A percentile compares a stretch with the other conserved stretches of the same genome.
phyloP scores from a whole-genome alignment of 176 grass and related monocot species.

The Juncus inflexus region DNA sequence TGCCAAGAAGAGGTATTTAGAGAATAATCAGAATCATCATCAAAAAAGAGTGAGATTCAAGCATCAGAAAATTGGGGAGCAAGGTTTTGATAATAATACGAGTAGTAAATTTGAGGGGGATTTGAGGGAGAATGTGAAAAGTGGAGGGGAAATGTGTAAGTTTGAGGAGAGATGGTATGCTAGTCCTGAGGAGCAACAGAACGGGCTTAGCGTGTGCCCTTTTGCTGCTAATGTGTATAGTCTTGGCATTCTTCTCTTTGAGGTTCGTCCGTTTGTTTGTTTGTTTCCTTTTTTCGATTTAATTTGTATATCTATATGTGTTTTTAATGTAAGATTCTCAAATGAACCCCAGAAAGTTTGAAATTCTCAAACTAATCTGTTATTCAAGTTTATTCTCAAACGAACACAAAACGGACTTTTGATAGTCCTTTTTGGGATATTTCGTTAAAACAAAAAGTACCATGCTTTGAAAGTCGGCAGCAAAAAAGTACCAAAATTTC shows the following conservation, averaged over 20 bases:
- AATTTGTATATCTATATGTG: background rate
- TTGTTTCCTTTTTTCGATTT: background rate
- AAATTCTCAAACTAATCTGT: no score
- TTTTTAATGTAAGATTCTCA: no score
- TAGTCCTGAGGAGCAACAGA: slow-evolving; percentile 68
- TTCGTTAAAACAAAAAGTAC: no score
- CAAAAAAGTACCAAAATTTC: no score
- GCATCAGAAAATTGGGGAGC: slow-evolving; percentile 55
- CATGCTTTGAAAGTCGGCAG: no score
- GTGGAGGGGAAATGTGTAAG: slow-evolving; percentile 48
- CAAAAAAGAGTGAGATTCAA: slow-evolving; percentile 39
- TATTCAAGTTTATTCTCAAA: no score
- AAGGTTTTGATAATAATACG: slow-evolving; percentile 31
- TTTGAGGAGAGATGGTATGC: slow-evolving; percentile 89
- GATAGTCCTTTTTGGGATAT: no score
- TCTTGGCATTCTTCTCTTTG: slow-evolving; percentile 96
- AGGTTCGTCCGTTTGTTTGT: slow-evolving; percentile 50
- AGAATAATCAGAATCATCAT: background rate
- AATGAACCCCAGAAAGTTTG: background rate
- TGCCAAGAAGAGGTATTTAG: slow-evolving; percentile 57
- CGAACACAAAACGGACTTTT: no score
- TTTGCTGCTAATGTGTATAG: slow-evolving; percentile 74
- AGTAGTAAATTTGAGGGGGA: slow-evolving; percentile 18
- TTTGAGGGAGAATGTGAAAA: slow-evolving; percentile 38
- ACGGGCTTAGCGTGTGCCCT: slow-evolving; percentile 19